These are phyloP conservation scores for Coemansia sp. DNA, from an alignment of 192 early-diverging fungal species.

Conservation along the genomic window DNA sequence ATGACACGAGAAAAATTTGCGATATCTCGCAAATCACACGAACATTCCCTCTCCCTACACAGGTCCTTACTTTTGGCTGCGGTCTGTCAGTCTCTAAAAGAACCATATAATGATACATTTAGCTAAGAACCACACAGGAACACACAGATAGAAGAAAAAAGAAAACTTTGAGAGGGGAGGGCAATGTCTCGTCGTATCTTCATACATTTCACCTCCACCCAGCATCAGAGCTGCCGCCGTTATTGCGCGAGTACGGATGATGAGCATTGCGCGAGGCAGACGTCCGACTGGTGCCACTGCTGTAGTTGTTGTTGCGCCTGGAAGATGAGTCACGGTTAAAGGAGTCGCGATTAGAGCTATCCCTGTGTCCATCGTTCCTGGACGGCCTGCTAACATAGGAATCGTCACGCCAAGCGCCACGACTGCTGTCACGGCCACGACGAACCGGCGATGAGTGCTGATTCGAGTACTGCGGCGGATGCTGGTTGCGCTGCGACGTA, in stretches of 20 bases:
- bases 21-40: background rate
- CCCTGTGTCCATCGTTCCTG: conserved; percentile 26
- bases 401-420: conserved; percentile 33
- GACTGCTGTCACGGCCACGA: background rate
- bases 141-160: background rate
- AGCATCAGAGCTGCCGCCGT: conserved; percentile 11
- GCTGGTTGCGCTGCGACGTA: conserved; percentile 14
- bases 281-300: background rate
- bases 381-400: conserved; percentile 19
- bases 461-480: conserved; percentile 2
- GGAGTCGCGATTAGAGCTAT: conserved; percentile 16
- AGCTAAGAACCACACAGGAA: background rate
- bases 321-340: background rate
- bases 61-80: background rate
- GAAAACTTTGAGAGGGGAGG: background rate
- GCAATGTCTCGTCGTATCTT: background rate
- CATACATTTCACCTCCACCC: conserved; percentile 27
- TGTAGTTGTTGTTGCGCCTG: conserved; percentile 13
- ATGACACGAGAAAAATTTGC: conserved; percentile 5
- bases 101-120: background rate
- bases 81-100: background rate
- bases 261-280: conserved; percentile 21
- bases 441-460: conserved; percentile 5
- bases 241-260: conserved; percentile 38
- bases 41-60: background rate